Conservation (phyloP, 2,329 filamentous ascomycete genomes). For the Leptosphaerulina australis region DNA sequence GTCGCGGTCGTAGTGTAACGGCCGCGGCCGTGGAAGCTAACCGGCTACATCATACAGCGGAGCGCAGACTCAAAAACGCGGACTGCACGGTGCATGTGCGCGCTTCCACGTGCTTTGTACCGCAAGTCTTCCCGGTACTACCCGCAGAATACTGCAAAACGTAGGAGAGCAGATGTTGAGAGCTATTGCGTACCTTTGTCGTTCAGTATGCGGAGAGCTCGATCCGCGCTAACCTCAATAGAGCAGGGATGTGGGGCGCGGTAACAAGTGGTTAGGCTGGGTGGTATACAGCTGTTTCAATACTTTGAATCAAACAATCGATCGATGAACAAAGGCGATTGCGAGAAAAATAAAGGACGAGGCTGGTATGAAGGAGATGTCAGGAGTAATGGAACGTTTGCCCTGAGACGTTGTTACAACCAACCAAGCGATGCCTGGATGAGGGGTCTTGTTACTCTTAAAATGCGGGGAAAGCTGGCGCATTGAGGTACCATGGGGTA, state of each 20-base stretch:
- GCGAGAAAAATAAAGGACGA: slow-evolving; percentile 11
- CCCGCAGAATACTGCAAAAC: slow-evolving; percentile 14
- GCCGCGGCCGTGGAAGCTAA: slow-evolving; percentile 40
- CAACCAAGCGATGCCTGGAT: slow-evolving; percentile 28
- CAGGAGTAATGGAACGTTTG: slow-evolving; percentile 13
- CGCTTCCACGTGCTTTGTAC: slow-evolving; percentile 15
- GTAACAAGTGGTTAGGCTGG: slow-evolving; percentile 14
- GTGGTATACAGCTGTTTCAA: slow-evolving; percentile 8
- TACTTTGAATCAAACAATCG: slow-evolving; percentile 1
- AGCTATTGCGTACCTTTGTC: slow-evolving; percentile 22
- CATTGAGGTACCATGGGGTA: slow-evolving; percentile 12
- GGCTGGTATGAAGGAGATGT: slow-evolving; percentile 22
- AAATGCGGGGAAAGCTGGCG: slow-evolving; percentile 34
- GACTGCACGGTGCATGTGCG: slow-evolving; percentile 3
- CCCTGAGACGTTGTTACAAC: slow-evolving; percentile 18
- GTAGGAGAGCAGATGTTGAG: slow-evolving; percentile 12
- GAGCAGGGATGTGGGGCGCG: slow-evolving; percentile 15
- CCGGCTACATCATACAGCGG: slow-evolving; percentile 29
- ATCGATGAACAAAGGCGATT: not conserved
- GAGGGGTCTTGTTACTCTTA: slow-evolving; percentile 32
- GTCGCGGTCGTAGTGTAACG: slow-evolving; percentile 22
- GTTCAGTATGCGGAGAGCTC: slow-evolving; percentile 9
- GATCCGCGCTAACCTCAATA: slow-evolving; percentile 14
- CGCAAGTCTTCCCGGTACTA: slow-evolving; percentile 26
- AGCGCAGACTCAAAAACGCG: slow-evolving; percentile 6